These are phyloP conservation scores for Magnaporthiopsis rhizophila DNA, from an alignment of 2,329 filamentous ascomycete genomes.

Conservation along the genomic window DNA sequence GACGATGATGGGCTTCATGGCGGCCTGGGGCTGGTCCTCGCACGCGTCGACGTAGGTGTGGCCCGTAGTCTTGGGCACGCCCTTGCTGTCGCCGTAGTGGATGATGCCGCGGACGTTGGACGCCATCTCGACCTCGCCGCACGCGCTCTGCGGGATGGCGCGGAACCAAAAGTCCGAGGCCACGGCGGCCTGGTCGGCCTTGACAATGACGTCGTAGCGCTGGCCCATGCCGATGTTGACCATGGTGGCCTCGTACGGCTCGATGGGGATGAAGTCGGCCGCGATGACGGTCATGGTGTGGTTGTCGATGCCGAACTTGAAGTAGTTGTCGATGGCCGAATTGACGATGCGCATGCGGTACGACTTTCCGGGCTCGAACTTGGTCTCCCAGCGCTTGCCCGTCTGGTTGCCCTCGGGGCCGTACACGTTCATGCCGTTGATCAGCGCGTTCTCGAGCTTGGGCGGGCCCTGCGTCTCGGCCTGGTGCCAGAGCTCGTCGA, in stretches of 20 bases:
- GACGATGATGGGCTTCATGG: background rate
- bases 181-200: constrained; percentile 18
- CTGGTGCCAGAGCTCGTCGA: constrained; percentile 26
- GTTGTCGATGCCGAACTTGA: constrained; percentile 50
- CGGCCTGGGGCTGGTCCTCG: background rate
- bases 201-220: constrained; percentile 30
- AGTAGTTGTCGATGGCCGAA: constrained; percentile 38
- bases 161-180: constrained; percentile 22
- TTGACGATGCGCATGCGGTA: constrained; percentile 56
- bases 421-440: constrained; percentile 9
- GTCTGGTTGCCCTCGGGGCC: constrained; percentile 1
- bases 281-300: constrained; percentile 58
- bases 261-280: constrained; percentile 53
- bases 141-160: constrained; percentile 7
- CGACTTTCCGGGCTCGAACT: constrained; percentile 34
- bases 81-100: constrained; percentile 17
- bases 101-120: constrained; percentile 13
- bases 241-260: constrained; percentile 54
- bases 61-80: background rate
- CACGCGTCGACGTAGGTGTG: constrained; percentile 5
- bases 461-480: constrained; percentile 20
- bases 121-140: background rate
- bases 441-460: constrained; percentile 7
- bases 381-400: constrained; percentile 2
- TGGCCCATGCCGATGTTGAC: constrained; percentile 51